phyloP scores from a whole-genome alignment of 345 rosid genomes.

The Arabidopsis thaliana region DNA sequence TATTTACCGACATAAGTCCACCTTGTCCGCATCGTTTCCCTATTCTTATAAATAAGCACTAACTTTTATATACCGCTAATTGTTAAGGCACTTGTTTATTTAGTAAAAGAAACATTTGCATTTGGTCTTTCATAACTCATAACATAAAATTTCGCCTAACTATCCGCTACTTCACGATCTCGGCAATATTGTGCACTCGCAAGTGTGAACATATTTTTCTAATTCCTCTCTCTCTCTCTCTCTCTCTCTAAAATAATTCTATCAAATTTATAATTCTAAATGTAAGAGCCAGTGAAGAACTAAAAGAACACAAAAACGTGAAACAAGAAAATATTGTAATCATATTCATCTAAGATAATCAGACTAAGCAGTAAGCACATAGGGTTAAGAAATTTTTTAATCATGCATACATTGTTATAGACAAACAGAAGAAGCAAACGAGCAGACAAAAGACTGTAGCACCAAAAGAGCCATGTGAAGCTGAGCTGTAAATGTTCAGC shows the following conservation, averaged over 20 bases:
- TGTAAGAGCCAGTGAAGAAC: not conserved
- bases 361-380: not conserved
- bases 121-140: not conserved
- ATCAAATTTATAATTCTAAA: not conserved
- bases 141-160: not conserved
- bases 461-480: constrained; percentile 51
- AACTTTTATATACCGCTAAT: not conserved
- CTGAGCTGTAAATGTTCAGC: constrained; percentile 50
- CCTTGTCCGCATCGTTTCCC: constrained; percentile 34
- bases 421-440: constrained; percentile 24
- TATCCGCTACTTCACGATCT: constrained; percentile 14
- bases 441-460: constrained; percentile 39
- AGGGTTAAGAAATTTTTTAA: constrained; percentile 1
- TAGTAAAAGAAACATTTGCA: not conserved
- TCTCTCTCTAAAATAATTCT: not conserved
- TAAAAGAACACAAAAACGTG: not conserved
- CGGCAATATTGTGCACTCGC: not conserved
- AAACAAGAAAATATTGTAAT: not conserved
- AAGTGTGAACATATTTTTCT: constrained; percentile 6
- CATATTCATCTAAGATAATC: not conserved
- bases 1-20: constrained; percentile 34
- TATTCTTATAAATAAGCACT: not conserved
- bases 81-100: not conserved
- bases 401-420: not conserved
- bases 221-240: not conserved